phyloP scores from a whole-genome alignment of 2,329 filamentous ascomycete genomes.

The Fusarium globosum region DNA sequence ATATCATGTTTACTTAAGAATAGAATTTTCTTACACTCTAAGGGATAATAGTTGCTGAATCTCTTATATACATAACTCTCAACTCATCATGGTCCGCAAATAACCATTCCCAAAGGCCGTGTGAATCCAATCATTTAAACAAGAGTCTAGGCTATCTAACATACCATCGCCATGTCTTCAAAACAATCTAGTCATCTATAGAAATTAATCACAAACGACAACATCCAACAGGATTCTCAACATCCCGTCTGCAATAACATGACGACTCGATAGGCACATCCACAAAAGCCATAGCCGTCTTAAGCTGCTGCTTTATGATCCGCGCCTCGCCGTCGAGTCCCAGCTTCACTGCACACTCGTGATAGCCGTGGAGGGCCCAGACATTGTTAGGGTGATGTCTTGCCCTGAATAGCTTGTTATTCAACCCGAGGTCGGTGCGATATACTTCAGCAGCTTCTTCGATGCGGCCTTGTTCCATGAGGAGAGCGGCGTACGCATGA shows the following conservation, averaged over 20 bases:
- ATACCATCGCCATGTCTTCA: neutral
- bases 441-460: slow-evolving; percentile 67
- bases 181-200: neutral
- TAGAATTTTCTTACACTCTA: accelerated
- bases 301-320: slow-evolving; percentile 57
- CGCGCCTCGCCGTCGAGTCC: slow-evolving; percentile 56
- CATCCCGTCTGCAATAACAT: slow-evolving; percentile 41
- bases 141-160: neutral
- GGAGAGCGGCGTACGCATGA: slow-evolving; percentile 74
- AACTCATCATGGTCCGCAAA: neutral
- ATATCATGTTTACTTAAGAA: too few relatives aligned
- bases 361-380: slow-evolving; percentile 77
- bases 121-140: neutral
- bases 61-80: neutral
- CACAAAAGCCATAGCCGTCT: slow-evolving; percentile 63
- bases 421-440: slow-evolving; percentile 67
- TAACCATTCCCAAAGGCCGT: neutral
- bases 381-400: slow-evolving; percentile 76
- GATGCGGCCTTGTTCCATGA: slow-evolving; percentile 70
- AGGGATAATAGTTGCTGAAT: accelerated
- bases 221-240: slow-evolving; percentile 4
- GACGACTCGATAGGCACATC: slow-evolving; percentile 64
- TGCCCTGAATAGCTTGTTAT: slow-evolving; percentile 68
- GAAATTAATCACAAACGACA: slow-evolving; percentile 1
- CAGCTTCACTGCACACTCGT: slow-evolving; percentile 70